These are phyloP conservation scores for Davidsoniella eucalypti DNA, from an alignment of 2,329 filamentous ascomycete genomes.

Conservation along the genomic window DNA sequence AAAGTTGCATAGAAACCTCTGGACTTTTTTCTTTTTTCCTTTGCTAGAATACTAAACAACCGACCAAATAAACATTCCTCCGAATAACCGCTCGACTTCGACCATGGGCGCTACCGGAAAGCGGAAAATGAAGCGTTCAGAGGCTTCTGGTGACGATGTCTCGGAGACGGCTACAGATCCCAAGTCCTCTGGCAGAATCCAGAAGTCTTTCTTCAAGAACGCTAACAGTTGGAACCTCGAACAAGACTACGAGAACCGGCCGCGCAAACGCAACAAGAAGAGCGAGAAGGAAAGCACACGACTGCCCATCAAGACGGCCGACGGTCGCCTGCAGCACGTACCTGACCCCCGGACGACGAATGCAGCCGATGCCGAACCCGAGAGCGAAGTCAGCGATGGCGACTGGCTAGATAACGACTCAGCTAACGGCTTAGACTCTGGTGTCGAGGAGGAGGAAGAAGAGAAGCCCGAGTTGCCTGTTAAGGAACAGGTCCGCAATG, in stretches of 20 bases:
- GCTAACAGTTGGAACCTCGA: conserved; percentile 80
- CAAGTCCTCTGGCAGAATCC: conserved; percentile 24
- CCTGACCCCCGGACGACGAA: conserved; percentile 42
- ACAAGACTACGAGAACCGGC: conserved; percentile 71
- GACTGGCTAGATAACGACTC: conserved; percentile 44
- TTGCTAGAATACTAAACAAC: not conserved
- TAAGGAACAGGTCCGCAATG: conserved; percentile 64
- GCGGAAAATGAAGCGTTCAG: conserved; percentile 10
- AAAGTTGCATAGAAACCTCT: not conserved
- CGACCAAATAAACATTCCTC: not conserved
- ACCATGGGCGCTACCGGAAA: conserved; percentile 7
- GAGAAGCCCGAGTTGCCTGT: conserved; percentile 46
- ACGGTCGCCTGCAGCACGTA: conserved; percentile 51
- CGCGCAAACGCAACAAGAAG: conserved; percentile 61
- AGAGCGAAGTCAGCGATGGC: conserved; percentile 30
- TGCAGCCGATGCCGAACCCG: conserved; percentile 37
- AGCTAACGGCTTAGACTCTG: conserved; percentile 37
- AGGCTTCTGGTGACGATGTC: not conserved
- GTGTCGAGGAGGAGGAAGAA: conserved; percentile 32
- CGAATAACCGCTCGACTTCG: not conserved
- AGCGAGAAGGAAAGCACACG: conserved; percentile 51
- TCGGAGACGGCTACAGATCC: not conserved
- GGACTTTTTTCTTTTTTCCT: not conserved
- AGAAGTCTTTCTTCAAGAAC: conserved; percentile 53
- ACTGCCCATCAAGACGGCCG: conserved; percentile 72